phyloP scores from a whole-genome alignment of 495 filamentous ascomycete species.

The Neurospora sp. region DNA sequence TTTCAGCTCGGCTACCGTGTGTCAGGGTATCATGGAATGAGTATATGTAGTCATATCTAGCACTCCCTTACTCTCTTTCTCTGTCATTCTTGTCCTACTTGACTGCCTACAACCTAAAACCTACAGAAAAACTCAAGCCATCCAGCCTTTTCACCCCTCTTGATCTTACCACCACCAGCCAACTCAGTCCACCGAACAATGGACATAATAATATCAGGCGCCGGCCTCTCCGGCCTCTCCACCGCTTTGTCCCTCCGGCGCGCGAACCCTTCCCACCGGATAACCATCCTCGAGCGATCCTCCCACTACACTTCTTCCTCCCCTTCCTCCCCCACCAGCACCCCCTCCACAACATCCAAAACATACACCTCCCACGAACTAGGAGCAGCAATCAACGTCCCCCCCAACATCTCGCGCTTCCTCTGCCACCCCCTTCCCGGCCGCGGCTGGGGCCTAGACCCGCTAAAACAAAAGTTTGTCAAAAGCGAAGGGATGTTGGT shows the following conservation, averaged over 20 bases:
- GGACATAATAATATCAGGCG: conserved; percentile 43
- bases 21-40: neutral
- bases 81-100: neutral
- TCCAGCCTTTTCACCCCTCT: neutral
- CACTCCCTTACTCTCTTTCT: neutral
- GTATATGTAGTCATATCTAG: neutral
- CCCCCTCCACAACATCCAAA: neutral
- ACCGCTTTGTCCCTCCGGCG: conserved; percentile 45
- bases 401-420: conserved; percentile 42
- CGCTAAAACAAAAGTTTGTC: conserved; percentile 3
- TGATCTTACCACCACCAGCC: too few relatives aligned
- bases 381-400: conserved; percentile 45
- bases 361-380: conserved; percentile 26
- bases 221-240: conserved; percentile 46
- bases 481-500: conserved; percentile 6
- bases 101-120: too few relatives aligned
- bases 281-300: conserved; percentile 45
- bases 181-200: neutral
- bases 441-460: conserved; percentile 24
- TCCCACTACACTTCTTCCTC: conserved; percentile 17
- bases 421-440: conserved; percentile 11
- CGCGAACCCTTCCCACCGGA: conserved; percentile 34
- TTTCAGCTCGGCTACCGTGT: neutral
- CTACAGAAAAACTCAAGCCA: too few relatives aligned
- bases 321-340: neutral